Percentiles rank a stretch among this genome's conserved stretches.
These are phyloP conservation scores for Candida smagusa DNA, from an alignment of 1,139 yeast genomes.

Conservation along the genomic window DNA sequence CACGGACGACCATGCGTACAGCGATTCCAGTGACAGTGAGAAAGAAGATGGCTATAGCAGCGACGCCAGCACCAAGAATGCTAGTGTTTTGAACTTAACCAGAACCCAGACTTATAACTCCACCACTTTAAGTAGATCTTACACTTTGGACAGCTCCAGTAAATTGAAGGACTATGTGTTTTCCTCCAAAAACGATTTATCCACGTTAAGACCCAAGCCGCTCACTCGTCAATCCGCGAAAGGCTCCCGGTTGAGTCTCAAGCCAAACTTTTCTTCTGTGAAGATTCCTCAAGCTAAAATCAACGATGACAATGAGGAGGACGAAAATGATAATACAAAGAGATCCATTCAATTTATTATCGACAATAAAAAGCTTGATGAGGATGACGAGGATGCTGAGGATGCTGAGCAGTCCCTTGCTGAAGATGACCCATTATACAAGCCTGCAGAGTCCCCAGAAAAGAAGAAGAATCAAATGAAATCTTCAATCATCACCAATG, in stretches of 20 bases:
- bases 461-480: constrained; percentile 5
- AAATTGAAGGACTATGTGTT: not conserved
- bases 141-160: not conserved
- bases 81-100: not conserved
- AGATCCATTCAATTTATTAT: constrained; percentile 33
- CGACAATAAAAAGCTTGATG: constrained; percentile 12
- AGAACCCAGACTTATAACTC: not conserved
- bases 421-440: constrained; percentile 7
- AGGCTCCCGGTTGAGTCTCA: constrained; percentile 36
- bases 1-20: constrained; percentile 17
- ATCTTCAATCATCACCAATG: constrained; percentile 37
- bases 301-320: constrained; percentile 63
- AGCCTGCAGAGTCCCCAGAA: constrained; percentile 2
- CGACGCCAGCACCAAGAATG: constrained; percentile 6
- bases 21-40: constrained; percentile 29
- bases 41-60: constrained; percentile 18
- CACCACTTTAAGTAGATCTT: too few relatives aligned
- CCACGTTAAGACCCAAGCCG: not conserved
- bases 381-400: constrained; percentile 13
- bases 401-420: constrained; percentile 8
- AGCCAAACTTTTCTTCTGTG: constrained; percentile 76
- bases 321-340: constrained; percentile 17
- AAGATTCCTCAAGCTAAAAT: constrained; percentile 74
- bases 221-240: constrained; percentile 19
- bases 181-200: not conserved